Conservation (phyloP, 2,329 filamentous ascomycete species). For the Onygena corvina region DNA sequence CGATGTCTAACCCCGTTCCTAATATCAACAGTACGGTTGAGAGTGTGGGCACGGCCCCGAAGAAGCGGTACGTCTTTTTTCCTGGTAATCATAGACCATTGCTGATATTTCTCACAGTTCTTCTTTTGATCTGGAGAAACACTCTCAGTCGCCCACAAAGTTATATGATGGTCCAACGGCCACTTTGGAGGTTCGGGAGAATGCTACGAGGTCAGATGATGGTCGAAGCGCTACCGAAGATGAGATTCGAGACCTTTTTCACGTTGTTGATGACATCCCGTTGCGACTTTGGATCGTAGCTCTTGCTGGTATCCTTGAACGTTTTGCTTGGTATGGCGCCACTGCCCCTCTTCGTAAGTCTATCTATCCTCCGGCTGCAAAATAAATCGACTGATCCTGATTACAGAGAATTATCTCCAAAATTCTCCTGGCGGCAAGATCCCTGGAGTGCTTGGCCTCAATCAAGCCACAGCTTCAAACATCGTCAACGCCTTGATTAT, state of each 20-base stretch:
- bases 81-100: too few relatives aligned
- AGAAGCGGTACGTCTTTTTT: too few relatives aligned
- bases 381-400: neutral
- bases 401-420: conserved; percentile 12
- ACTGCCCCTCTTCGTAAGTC: conserved; percentile 9
- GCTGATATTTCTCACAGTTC: too few relatives aligned
- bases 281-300: conserved; percentile 5
- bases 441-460: conserved; percentile 44
- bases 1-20: too few relatives aligned
- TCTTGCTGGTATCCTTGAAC: conserved; percentile 8
- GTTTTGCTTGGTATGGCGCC: conserved; percentile 10
- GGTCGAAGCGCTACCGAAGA: conserved; percentile 12
- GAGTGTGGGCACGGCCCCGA: too few relatives aligned
- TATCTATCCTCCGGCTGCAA: neutral
- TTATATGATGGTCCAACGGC: too few relatives aligned
- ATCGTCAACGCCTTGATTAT: conserved; percentile 47
- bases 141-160: too few relatives aligned
- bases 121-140: too few relatives aligned
- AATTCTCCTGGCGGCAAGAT: conserved; percentile 20
- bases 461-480: conserved; percentile 44
- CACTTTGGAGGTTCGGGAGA: too few relatives aligned
- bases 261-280: conserved; percentile 11
- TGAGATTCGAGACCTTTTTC: conserved; percentile 9
- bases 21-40: too few relatives aligned
- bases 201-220: too few relatives aligned